Base-by-base conservation (phyloP, 257 asterid genomes). In the Solanum bulbocastanum region DNA sequence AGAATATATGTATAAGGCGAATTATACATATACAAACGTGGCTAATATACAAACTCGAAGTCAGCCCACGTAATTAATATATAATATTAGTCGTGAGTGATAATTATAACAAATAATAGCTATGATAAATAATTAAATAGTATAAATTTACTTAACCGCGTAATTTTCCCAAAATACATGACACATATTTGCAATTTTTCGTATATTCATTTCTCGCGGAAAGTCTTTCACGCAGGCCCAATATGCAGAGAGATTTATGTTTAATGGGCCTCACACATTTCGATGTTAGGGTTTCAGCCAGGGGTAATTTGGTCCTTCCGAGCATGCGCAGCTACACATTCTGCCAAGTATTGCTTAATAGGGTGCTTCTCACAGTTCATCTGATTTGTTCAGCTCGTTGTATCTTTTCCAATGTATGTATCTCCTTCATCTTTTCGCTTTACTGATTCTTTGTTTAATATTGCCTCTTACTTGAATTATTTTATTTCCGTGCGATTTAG, bases 401-500 rank as follows among this genome's bases (percentile, higher is more conserved):
- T 4, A 11, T 65, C 72, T 65, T 1, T n/a, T n/a, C 72, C 33
- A 0, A 65, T 10, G 72, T 65, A 65, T n/a, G 72, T n/a, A n/a
- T 65, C 72, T n/a, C 72, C 72, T 65, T n/a, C 33, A n/a, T n/a
- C 72, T 65, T n/a, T n/a, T 62, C 32, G 16, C 7, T n/a, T 10
- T 11, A 10, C 7, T 65, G 25, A 56, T 0, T 60, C 3, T 60
- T 60, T 23, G 30, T n/a, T n/a, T 65, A 10, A n/a, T n/a, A 0
- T 65, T 65, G 32, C 14, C 32, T 65, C 72, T n/a, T 11, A 0
- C 33, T n/a, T 33, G 27, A 58, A 58, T 58, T 58, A 1, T 56
- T 56, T 0, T 0, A 20, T 18, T 56, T 56, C 12, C 0, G 12
- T 22, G 66, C 27, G 13, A 58, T 20, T 58, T 23, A 0, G 27